Evolutionary conservation across 2,329 filamentous ascomycete species (phyloP).

Genomic region (Alternaria brassicae): DNA sequence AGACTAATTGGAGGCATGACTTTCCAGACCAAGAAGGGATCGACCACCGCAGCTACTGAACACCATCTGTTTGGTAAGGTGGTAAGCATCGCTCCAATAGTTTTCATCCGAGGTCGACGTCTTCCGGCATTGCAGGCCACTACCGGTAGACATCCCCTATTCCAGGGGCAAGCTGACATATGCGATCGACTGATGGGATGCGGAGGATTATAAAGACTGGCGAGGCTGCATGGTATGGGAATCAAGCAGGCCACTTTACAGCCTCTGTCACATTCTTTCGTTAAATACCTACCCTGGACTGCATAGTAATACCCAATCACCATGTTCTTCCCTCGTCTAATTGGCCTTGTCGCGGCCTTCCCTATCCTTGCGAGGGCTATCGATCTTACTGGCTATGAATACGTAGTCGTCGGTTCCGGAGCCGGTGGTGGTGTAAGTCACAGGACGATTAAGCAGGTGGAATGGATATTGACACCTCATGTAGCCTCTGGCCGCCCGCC

Average conservation of each 20-base stretch:
- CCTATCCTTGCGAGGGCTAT: conserved; percentile 34
- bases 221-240: not conserved
- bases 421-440: conserved; percentile 36
- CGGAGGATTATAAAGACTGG: conserved; percentile 14
- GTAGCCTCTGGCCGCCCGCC: conserved; percentile 55
- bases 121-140: not conserved
- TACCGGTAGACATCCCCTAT: conserved; percentile 1
- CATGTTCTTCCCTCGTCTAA: conserved; percentile 34
- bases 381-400: conserved; percentile 61
- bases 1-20: conserved; percentile 8
- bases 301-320: conserved; percentile 15
- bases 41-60: conserved; percentile 18
- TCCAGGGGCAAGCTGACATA: conserved; percentile 3
- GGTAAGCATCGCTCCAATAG: conserved; percentile 2
- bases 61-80: conserved; percentile 7
- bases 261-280: conserved; percentile 26
- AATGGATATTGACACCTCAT: not conserved
- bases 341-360: conserved; percentile 29
- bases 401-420: conserved; percentile 66
- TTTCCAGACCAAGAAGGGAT: conserved; percentile 16
- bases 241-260: conserved; percentile 20
- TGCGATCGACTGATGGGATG: not conserved
- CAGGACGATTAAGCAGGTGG: not conserved
- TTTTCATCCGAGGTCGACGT: conserved; percentile 5
- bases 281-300: conserved; percentile 3